Percentiles rank a stretch among this genome's conserved stretches.
These are phyloP conservation scores for Claviceps sp. DNA, from an alignment of 2,329 filamentous ascomycete species.

Conservation along the genomic window DNA sequence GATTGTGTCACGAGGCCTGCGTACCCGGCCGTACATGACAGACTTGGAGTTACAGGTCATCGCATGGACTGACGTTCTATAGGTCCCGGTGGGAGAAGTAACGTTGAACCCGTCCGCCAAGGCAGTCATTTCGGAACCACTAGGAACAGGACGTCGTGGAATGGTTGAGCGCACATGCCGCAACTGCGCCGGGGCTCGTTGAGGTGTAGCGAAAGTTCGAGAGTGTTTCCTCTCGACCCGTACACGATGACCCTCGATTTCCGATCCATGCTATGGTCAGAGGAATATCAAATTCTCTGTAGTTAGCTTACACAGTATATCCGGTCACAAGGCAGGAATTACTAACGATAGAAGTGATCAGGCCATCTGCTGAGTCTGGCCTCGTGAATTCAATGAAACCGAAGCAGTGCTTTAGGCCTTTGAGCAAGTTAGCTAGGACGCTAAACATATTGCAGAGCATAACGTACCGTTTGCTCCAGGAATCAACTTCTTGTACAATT, in stretches of 20 bases:
- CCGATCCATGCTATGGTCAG: slow-evolving; percentile 17
- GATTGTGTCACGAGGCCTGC: slow-evolving; percentile 6
- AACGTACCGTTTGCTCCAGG: slow-evolving; percentile 4
- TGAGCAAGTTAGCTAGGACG: slow-evolving; percentile 6
- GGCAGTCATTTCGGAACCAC: neutral
- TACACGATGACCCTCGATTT: slow-evolving; percentile 18
- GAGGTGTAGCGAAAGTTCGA: slow-evolving; percentile 10
- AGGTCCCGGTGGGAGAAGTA: slow-evolving; percentile 1
- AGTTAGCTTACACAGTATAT: neutral
- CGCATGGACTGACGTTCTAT: neutral
- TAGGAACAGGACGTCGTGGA: slow-evolving; percentile 1
- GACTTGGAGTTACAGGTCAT: neutral
- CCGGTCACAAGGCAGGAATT: neutral
- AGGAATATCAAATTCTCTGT: neutral
- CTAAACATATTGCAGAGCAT: neutral
- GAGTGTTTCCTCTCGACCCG: slow-evolving; percentile 26
- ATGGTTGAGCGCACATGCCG: slow-evolving; percentile 5
- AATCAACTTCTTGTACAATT: slow-evolving; percentile 13
- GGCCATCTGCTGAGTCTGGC: slow-evolving; percentile 22
- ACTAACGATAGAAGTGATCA: slow-evolving; percentile 24
- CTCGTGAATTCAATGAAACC: slow-evolving; percentile 27
- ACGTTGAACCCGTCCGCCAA: neutral
- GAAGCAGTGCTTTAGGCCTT: slow-evolving; percentile 15
- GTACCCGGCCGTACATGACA: neutral
- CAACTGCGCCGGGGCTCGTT: slow-evolving; percentile 2